A percentile compares a stretch with the other conserved stretches of the same genome.
These are phyloP conservation scores for Yueomyces sp. DNA, from an alignment of 805 yeast species.

Conservation along the genomic window DNA sequence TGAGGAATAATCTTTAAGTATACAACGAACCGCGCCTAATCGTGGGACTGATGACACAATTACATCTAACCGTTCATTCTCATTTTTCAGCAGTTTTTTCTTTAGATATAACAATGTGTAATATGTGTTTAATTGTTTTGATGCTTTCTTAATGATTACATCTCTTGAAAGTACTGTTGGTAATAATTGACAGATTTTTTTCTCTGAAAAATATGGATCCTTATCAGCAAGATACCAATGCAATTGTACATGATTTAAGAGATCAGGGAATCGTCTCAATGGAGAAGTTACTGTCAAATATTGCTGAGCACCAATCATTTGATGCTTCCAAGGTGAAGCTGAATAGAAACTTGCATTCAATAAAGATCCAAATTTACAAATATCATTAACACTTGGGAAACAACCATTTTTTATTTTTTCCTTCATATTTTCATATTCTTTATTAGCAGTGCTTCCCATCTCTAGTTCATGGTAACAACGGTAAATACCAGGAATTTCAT, in stretches of 20 bases:
- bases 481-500: slow-evolving; percentile 37
- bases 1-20: slow-evolving; percentile 16
- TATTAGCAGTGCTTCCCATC: slow-evolving; percentile 15
- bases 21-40: slow-evolving; percentile 24
- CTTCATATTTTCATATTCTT: slow-evolving; percentile 15
- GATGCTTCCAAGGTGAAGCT: slow-evolving; percentile 35
- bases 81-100: slow-evolving; percentile 4
- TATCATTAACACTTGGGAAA: slow-evolving; percentile 26
- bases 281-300: slow-evolving; percentile 85
- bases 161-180: slow-evolving; percentile 34
- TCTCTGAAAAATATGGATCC: slow-evolving; percentile 17
- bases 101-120: slow-evolving; percentile 26
- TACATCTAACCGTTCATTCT: slow-evolving; percentile 16
- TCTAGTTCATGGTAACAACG: slow-evolving; percentile 25
- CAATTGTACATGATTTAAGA: slow-evolving; percentile 69
- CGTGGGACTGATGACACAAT: slow-evolving; percentile 31
- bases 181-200: slow-evolving; percentile 26
- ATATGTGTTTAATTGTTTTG: slow-evolving; percentile 21
- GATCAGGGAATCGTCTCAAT: slow-evolving; percentile 67
- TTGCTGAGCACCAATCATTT: slow-evolving; percentile 44
- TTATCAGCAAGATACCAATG: slow-evolving; percentile 29
- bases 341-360: slow-evolving; percentile 42
- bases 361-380: slow-evolving; percentile 31
- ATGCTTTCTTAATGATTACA: slow-evolving; percentile 23
- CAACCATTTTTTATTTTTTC: slow-evolving; percentile 7